Percentiles rank a stretch among this genome's conserved stretches.
phyloP scores from a whole-genome alignment of 1,284 basidiomycete species.

The Trichosporon sp. region DNA sequence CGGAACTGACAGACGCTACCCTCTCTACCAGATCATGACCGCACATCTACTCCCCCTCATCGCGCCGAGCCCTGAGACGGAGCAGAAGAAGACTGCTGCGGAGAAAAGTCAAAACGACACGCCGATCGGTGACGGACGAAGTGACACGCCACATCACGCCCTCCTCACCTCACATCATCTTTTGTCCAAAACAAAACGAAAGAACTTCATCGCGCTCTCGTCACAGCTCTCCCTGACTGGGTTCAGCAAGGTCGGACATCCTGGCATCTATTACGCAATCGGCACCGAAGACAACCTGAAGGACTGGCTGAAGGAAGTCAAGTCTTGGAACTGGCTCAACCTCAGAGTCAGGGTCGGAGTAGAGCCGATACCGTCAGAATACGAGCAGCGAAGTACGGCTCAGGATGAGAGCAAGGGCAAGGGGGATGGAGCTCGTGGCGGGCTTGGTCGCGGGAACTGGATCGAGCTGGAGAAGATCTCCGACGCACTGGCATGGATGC shows the following conservation, averaged over 20 bases:
- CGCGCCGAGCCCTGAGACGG: slow-evolving; percentile 17
- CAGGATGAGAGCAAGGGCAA: slow-evolving; percentile 15
- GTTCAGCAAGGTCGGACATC: slow-evolving; percentile 67
- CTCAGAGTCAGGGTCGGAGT: slow-evolving; percentile 56
- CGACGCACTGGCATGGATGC: slow-evolving; percentile 64
- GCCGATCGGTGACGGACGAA: neutral
- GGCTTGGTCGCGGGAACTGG: slow-evolving; percentile 42
- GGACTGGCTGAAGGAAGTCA: slow-evolving; percentile 62
- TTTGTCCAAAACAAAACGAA: slow-evolving; percentile 62
- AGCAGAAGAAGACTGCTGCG: neutral
- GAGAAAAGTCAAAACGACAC: neutral
- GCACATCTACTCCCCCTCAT: slow-evolving; percentile 58
- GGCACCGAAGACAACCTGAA: slow-evolving; percentile 55
- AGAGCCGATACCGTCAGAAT: slow-evolving; percentile 20
- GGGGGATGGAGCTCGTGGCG: slow-evolving; percentile 29
- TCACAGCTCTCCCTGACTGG: slow-evolving; percentile 57
- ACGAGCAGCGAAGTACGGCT: slow-evolving; percentile 45
- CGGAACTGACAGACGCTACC: slow-evolving; percentile 52
- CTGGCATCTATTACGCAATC: slow-evolving; percentile 65
- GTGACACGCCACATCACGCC: slow-evolving; percentile 52
- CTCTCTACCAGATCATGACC: slow-evolving; percentile 58
- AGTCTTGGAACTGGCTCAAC: slow-evolving; percentile 71
- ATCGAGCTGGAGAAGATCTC: slow-evolving; percentile 62
- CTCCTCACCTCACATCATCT: slow-evolving; percentile 69
- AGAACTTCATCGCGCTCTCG: slow-evolving; percentile 58